These are phyloP conservation scores for Euphorbia tirucalli DNA, from an alignment of 345 rosid genomes.

Conservation along the genomic window DNA sequence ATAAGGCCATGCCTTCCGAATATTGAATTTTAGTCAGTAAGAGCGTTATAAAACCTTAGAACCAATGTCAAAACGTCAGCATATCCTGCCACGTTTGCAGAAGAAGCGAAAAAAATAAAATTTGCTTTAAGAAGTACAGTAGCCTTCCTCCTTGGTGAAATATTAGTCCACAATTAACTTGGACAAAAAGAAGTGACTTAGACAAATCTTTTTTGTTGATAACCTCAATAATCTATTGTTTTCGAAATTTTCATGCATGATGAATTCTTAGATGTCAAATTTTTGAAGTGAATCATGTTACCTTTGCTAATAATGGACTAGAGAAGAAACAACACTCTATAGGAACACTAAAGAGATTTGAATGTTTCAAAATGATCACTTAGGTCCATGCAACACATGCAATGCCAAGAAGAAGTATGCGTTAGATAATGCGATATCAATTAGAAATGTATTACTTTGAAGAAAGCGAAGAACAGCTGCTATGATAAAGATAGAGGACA, in stretches of 20 bases:
- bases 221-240: too few relatives aligned
- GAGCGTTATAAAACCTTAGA: background rate
- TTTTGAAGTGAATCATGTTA: background rate
- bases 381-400: background rate
- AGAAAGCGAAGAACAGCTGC: conserved; percentile 87
- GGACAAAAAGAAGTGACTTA: too few relatives aligned
- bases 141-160: too few relatives aligned
- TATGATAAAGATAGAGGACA: conserved; percentile 91
- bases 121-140: background rate
- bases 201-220: too few relatives aligned
- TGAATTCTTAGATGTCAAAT: background rate
- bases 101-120: background rate
- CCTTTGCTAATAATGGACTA: background rate
- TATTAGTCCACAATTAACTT: too few relatives aligned
- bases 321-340: too few relatives aligned
- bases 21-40: background rate
- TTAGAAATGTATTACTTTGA: conserved; percentile 56
- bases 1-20: background rate
- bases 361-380: background rate
- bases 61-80: background rate
- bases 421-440: background rate
- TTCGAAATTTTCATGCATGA: background rate
- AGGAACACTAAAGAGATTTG: background rate
- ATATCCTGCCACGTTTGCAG: background rate
- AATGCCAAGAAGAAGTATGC: background rate